Evolutionary conservation across 192 early-diverging fungal species (phyloP).

Genomic region (Dispira parvispora): DNA sequence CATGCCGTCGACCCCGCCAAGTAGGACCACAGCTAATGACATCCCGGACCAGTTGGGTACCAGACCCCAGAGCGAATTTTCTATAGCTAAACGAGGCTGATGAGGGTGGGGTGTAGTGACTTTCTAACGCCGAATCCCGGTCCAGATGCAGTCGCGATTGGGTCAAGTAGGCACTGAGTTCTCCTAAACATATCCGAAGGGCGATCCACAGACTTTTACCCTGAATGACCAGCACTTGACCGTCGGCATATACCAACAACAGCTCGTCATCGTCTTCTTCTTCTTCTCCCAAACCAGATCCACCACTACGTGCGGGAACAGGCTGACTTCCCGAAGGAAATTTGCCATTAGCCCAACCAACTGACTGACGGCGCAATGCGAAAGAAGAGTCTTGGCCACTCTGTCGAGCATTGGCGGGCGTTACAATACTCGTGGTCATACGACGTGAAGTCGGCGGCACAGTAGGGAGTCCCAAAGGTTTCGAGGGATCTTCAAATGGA

Average conservation of each 20-base stretch:
- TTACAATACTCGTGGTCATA: no score
- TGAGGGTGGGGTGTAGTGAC: no score
- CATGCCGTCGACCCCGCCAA: constrained; percentile 6
- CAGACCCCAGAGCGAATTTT: not conserved
- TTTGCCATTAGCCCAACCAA: not conserved
- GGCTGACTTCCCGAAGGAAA: not conserved
- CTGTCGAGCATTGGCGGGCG: not conserved
- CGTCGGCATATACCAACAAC: constrained; percentile 1
- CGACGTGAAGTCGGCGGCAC: not conserved
- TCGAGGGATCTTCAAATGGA: not conserved
- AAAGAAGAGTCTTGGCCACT: not conserved
- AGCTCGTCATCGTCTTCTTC: constrained; percentile 7
- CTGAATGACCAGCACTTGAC: constrained; percentile 1
- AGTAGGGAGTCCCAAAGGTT: not conserved
- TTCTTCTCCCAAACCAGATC: not conserved
- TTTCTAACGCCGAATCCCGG: not conserved
- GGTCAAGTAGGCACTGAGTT: not conserved
- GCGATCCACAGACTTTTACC: constrained; percentile 10
- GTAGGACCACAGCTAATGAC: constrained; percentile 9
- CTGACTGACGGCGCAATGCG: not conserved
- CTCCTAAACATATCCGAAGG: constrained; percentile 4
- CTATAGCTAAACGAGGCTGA: constrained; percentile 1
- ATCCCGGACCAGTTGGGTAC: constrained; percentile 1
- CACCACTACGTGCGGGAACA: not conserved
- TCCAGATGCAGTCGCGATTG: not conserved